Evolutionary conservation across 2,329 filamentous ascomycete genomes (phyloP).

Genomic region (Didymella arachidicola): DNA sequence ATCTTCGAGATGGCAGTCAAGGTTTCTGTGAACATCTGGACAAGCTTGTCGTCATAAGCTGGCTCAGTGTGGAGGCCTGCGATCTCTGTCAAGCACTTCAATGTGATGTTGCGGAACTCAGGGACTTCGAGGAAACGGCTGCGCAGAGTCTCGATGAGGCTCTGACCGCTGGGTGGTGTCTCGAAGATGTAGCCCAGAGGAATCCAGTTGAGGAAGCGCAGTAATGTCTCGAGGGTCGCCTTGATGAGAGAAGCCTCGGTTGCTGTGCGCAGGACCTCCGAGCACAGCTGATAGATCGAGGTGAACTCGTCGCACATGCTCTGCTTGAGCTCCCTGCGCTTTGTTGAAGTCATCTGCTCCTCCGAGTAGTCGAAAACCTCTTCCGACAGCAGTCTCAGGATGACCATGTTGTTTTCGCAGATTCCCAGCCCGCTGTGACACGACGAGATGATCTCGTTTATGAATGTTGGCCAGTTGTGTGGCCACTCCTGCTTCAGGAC

Average conservation of each 20-base stretch:
- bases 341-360: slow-evolving; percentile 98
- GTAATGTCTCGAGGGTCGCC: slow-evolving; percentile 93
- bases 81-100: slow-evolving; percentile 97
- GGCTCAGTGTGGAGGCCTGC: slow-evolving; percentile 87
- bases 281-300: slow-evolving; percentile 96
- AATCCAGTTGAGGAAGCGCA: slow-evolving; percentile 99
- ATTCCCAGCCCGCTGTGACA: slow-evolving; percentile 95
- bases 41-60: slow-evolving; percentile 92
- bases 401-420: slow-evolving; percentile 99
- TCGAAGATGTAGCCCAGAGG: slow-evolving; percentile 98
- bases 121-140: slow-evolving; percentile 91
- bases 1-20: slow-evolving; percentile 91
- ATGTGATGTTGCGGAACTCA: slow-evolving; percentile 94
- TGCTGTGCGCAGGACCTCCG: slow-evolving; percentile 90
- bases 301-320: slow-evolving; percentile 99
- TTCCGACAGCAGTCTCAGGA: slow-evolving; percentile 91
- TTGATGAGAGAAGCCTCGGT: slow-evolving; percentile 89
- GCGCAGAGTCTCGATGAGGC: slow-evolving; percentile 89
- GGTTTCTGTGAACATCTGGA: slow-evolving; percentile 98
- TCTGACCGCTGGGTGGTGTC: slow-evolving; percentile 68
- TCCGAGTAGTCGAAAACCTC: slow-evolving; percentile 99
- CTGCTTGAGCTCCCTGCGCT: slow-evolving; percentile 95
- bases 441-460: slow-evolving; percentile 98
- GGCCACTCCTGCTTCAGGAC: slow-evolving; percentile 99
- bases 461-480: slow-evolving; percentile 99